These are phyloP conservation scores for Nitzschia sp. DNA, from an alignment of 108 stramenopile species.

Conservation along the genomic window DNA sequence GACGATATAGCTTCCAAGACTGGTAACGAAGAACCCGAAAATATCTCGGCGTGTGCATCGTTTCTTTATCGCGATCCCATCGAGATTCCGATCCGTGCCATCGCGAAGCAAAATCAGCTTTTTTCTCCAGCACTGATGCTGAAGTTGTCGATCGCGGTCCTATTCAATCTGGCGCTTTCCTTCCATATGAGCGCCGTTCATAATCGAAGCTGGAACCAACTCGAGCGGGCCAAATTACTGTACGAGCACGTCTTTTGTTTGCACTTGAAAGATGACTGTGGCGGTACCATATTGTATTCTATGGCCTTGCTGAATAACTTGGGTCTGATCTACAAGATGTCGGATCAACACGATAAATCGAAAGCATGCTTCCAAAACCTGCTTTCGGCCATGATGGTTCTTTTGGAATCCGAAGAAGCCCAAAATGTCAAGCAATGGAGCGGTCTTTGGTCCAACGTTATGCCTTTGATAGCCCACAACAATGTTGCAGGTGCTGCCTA, in stretches of 20 bases:
- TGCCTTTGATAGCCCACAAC: conserved; percentile 4
- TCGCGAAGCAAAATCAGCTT: neutral
- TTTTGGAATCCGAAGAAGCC: conserved; percentile 24
- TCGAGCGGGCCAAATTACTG: conserved; percentile 7
- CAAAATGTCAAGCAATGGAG: conserved; percentile 19
- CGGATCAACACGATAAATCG: conserved; percentile 12
- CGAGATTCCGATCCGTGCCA: conserved; percentile 18
- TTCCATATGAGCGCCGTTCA: conserved; percentile 12
- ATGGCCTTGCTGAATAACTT: conserved; percentile 28
- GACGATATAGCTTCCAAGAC: no score
- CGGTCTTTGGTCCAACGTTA: conserved; percentile 22
- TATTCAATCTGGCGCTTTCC: conserved; percentile 26
- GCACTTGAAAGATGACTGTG: conserved; percentile 25
- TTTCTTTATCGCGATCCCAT: conserved; percentile 25
- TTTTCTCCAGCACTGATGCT: no score
- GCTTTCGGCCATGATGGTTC: conserved; percentile 28
- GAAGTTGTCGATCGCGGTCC: conserved; percentile 11
- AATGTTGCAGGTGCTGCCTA: conserved; percentile 21
- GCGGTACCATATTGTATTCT: conserved; percentile 18
- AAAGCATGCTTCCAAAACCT: conserved; percentile 22
- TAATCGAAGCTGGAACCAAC: neutral
- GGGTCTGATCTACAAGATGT: conserved; percentile 12
- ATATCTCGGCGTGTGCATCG: neutral
- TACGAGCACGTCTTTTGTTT: conserved; percentile 25
- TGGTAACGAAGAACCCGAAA: no score